Base-by-base conservation (phyloP, 495 filamentous ascomycete genomes). In the Amniculicola lignicola region DNA sequence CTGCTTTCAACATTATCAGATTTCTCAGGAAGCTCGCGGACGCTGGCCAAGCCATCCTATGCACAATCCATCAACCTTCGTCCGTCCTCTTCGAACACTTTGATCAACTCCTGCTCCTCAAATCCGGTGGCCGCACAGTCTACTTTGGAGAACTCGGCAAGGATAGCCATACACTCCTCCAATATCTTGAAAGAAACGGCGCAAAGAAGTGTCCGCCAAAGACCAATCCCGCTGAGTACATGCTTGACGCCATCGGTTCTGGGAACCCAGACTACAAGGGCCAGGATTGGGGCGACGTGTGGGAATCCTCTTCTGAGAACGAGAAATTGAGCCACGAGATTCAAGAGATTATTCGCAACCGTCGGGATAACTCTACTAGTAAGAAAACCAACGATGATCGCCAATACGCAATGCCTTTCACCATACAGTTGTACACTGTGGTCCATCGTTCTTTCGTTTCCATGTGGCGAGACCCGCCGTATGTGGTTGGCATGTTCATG, bases 1-100 rank as follows among this genome's bases (percentile, higher is more conserved):
- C 82, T 14, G 82, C 85, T 16, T 87, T 76, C 61, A 82, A 82
- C 55, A 84, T 85, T 10, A 75, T 84, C 19, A 72, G 79, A 14
- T 84, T 87, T 61, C 66, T 88, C 25, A 68, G 81, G 2, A 87
- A 86, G 58, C 73, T 88, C 2, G 81, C 84, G 4, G 75, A 81
- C 43, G 75, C 75, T 6, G 71, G 87, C 3, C 85, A 89, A 63
- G 83, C 85, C 2, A 82, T 91, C 16, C 67, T 84, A 0, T 84
- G 84, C 44, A 91, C 87, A 0, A 90, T 91, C 27, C 86, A 90
- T 62, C 87, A 92, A 60, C 88, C 88, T 4, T 85, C 80, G 0
- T 79, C 83, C 3, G 77, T 83, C 14, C 71, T 91, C 7, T 89
- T 91, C 57, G 79, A 84, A 46, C 72, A 87, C 59, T 92, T 91